phyloP scores from a whole-genome alignment of 306 rosid species.

The Malus sieversii region DNA sequence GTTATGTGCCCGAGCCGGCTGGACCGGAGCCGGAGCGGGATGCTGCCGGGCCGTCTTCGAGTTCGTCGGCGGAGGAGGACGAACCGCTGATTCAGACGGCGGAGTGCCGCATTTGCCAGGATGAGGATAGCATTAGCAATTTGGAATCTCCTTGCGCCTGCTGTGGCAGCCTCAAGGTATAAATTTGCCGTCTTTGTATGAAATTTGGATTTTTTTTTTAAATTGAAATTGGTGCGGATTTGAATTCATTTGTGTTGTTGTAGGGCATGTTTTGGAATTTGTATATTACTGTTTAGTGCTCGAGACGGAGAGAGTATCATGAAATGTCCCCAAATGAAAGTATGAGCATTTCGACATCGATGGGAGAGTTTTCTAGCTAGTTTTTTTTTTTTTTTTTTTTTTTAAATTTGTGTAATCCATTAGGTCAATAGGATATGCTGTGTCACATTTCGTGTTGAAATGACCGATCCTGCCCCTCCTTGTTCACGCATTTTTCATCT shows the following conservation, averaged over 20 bases:
- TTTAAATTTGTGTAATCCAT: background rate
- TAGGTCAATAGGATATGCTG: background rate
- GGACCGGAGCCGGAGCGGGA: conserved; percentile 11
- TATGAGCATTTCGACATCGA: background rate
- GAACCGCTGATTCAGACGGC: conserved; percentile 66
- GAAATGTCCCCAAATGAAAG: background rate
- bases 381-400: background rate
- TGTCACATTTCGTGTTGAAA: background rate
- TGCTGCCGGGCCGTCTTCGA: conserved; percentile 30
- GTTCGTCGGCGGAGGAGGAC: conserved; percentile 31
- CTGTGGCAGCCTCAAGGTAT: conserved; percentile 92
- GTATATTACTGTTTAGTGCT: background rate
- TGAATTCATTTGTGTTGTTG: background rate
- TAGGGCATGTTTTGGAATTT: background rate
- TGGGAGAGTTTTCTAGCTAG: background rate
- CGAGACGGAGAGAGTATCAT: background rate
- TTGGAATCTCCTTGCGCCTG: conserved; percentile 89
- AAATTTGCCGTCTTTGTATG: background rate
- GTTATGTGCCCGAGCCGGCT: conserved; percentile 14
- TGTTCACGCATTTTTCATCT: background rate
- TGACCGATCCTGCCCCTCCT: background rate
- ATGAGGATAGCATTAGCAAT: conserved; percentile 61
- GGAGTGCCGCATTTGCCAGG: conserved; percentile 98
- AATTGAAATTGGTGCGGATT: background rate
- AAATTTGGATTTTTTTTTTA: background rate